Base-by-base conservation (phyloP, 1,284 basidiomycete species). In the Microbotryomycetes sp. region DNA sequence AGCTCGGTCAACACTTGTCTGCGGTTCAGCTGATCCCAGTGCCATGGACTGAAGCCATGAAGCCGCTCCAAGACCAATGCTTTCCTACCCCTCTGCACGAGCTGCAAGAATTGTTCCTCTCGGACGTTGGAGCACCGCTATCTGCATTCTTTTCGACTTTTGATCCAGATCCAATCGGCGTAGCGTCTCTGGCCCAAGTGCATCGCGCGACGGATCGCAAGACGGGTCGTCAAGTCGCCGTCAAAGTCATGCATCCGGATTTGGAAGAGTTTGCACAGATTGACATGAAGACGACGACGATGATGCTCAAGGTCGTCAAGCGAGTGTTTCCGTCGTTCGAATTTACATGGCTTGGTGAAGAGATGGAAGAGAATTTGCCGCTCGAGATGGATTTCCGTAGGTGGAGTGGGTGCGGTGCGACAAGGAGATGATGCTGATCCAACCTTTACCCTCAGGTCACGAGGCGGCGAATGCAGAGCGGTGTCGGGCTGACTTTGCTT, bases 231-330 rank as follows among this genome's bases (percentile, higher is more conserved):
- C 77, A 79, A 49, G 91, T 94, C n/a, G 96, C 96, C 13, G 86
- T 98, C 61, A 99, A 99, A 83, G 75, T 98, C 50, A 94, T 98
- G 81, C 96, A 98, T 75, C 92, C 96, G 4, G 88, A 89, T 74
- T 80, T 99, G 3, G 85, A 87, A 62, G 92, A 97, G 72, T 99
- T 97, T 74, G 90, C 87, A 61, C 82, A 88, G 79, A 88, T 97
- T 21, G 91, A 97, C 71, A 85, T 88, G 52, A 83, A 61, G 15
- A 74, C 73, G 6, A 76, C 56, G 66, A 63, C 61, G 3, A 50
- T 75, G 24, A 73, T 78, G 53, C 75, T 83, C 60, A 84, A 85
- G 27, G 87, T 89, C 82, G 87, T 98, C 70, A 96, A 94, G 74
- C 83, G 84, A 65, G 85, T 89, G 78, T 81, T 82, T 66, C 82